phyloP scores from a whole-genome alignment of 805 yeast genomes.

The Ogataea ganodermae region DNA sequence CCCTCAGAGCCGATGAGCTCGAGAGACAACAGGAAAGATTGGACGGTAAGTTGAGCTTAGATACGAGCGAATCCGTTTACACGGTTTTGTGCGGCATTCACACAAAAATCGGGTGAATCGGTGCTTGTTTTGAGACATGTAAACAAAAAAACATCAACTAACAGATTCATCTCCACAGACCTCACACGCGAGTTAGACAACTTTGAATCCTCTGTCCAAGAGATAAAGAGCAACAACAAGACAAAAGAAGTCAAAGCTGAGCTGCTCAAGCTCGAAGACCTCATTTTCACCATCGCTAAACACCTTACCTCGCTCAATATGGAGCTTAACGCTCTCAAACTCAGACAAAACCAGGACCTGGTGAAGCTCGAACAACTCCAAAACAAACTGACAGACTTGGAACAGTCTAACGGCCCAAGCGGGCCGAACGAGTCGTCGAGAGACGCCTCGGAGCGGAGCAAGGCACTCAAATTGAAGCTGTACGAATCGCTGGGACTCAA shows the following conservation, averaged over 20 bases:
- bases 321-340: slow-evolving; percentile 42
- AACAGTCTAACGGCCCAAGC: slow-evolving; percentile 16
- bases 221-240: slow-evolving; percentile 32
- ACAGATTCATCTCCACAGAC: slow-evolving; percentile 14
- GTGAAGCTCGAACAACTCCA: slow-evolving; percentile 39
- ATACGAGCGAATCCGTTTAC: not conserved
- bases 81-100: no score
- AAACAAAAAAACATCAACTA: not conserved
- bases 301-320: slow-evolving; percentile 51
- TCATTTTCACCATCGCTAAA: slow-evolving; percentile 53
- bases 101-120: no score
- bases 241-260: slow-evolving; percentile 34
- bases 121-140: no score
- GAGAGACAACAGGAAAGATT: slow-evolving; percentile 17
- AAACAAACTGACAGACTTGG: slow-evolving; percentile 25
- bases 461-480: slow-evolving; percentile 55
- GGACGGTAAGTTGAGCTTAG: slow-evolving; percentile 12
- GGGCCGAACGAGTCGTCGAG: slow-evolving; percentile 17
- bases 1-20: slow-evolving; percentile 16
- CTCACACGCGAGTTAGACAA: slow-evolving; percentile 21
- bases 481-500: slow-evolving; percentile 61
- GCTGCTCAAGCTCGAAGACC: slow-evolving; percentile 41
- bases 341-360: slow-evolving; percentile 40
- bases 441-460: slow-evolving; percentile 38
- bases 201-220: slow-evolving; percentile 22